Percentiles rank a stretch among this genome's conserved stretches.
phyloP scores from a whole-genome alignment of 805 yeast genomes.

The Sporopachydermia lactativora region DNA sequence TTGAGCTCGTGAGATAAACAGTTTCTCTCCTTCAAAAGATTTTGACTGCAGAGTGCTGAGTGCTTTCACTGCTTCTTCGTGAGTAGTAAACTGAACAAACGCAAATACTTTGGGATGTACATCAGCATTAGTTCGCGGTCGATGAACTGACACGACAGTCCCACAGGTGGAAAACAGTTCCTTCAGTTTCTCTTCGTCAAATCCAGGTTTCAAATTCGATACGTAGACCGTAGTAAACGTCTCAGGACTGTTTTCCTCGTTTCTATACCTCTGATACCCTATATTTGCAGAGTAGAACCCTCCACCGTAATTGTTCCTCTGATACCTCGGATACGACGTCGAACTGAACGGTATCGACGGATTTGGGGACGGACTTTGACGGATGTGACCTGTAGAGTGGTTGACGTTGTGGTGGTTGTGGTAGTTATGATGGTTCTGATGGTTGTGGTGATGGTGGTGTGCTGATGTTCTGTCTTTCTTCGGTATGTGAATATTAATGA shows the following conservation, averaged over 20 bases:
- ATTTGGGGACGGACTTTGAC: no score
- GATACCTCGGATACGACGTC: background rate
- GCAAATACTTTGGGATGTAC: constrained; percentile 32
- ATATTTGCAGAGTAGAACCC: constrained; percentile 7
- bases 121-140: constrained; percentile 31
- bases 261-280: no score
- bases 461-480: constrained; percentile 2
- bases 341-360: no score
- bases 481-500: background rate
- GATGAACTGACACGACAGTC: constrained; percentile 33
- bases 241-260: constrained; percentile 11
- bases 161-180: constrained; percentile 32
- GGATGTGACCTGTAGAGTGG: no score
- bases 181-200: constrained; percentile 24
- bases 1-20: constrained; percentile 32
- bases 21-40: constrained; percentile 22
- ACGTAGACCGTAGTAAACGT: constrained; percentile 42
- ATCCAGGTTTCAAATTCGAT: constrained; percentile 30
- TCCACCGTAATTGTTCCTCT: constrained; percentile 6
- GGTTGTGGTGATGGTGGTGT: no score
- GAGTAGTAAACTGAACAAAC: constrained; percentile 34
- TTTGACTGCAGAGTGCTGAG: constrained; percentile 33
- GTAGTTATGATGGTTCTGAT: no score
- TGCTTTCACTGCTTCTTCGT: constrained; percentile 33
- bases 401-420: no score